A percentile compares a stretch with the other conserved stretches of the same genome.
Evolutionary conservation across 306 rosid species (phyloP).

Genomic region (Ormosia emarginata): DNA sequence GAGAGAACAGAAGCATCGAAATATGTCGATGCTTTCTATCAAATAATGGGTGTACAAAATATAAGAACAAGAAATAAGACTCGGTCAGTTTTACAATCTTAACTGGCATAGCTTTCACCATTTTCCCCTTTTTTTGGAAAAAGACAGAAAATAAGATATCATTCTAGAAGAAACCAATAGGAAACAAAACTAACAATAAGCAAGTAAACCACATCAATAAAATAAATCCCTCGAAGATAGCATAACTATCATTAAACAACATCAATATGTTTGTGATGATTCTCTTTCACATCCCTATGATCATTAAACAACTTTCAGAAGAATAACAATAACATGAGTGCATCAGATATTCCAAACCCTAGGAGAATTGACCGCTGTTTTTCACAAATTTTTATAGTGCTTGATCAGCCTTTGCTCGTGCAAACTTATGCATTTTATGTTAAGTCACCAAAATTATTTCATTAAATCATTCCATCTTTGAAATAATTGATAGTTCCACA

Average conservation of each 20-base stretch:
- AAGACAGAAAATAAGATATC: background rate
- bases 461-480: background rate
- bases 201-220: background rate
- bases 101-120: background rate
- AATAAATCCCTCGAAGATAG: background rate
- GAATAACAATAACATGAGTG: background rate
- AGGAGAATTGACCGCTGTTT: background rate
- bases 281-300: constrained; percentile 8
- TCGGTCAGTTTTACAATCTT: background rate
- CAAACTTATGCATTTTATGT: background rate
- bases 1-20: background rate
- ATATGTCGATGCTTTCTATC: background rate
- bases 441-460: background rate
- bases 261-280: background rate
- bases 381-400: background rate
- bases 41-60: background rate
- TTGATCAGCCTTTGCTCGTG: background rate
- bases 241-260: background rate
- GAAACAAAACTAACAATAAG: background rate
- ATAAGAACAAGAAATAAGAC: background rate
- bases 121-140: background rate
- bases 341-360: constrained; percentile 16
- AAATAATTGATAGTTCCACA: background rate
- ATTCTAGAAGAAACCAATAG: background rate
- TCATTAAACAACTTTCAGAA: constrained; percentile 10